These are phyloP conservation scores for Mallotus nudiflorus DNA, from an alignment of 345 rosid species.

Conservation along the genomic window DNA sequence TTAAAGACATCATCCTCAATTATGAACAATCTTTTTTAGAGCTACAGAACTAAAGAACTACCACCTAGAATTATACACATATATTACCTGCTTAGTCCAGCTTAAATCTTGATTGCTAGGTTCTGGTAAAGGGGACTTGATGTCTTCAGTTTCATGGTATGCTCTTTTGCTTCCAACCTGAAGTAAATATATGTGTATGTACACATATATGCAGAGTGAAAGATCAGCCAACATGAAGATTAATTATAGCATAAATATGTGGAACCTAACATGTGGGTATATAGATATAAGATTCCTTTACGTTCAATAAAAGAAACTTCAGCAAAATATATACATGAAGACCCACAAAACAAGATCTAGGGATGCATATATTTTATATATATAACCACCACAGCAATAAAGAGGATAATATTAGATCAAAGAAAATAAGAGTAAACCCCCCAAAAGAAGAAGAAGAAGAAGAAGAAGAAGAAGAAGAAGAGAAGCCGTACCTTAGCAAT, in stretches of 20 bases:
- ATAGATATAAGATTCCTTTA: neutral
- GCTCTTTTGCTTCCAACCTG: slow-evolving; percentile 37
- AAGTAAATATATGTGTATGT: neutral
- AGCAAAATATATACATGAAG: neutral
- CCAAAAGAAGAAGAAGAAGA: no score
- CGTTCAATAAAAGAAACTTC: neutral
- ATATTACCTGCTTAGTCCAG: slow-evolving; percentile 24
- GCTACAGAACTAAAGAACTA: neutral
- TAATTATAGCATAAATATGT: neutral
- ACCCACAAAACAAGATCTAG: neutral
- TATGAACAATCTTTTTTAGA: neutral
- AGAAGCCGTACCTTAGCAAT: slow-evolving; percentile 36
- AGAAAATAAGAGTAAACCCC: no score
- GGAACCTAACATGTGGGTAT: neutral
- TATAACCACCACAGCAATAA: no score
- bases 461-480: neutral
- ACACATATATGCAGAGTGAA: neutral
- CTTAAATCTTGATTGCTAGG: slow-evolving; percentile 15
- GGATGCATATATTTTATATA: no score
- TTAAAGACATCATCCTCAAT: neutral
- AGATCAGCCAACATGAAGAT: neutral
- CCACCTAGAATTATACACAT: neutral
- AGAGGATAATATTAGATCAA: no score
- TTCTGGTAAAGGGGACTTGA: slow-evolving; percentile 33
- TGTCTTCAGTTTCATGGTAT: slow-evolving; percentile 20